Base-by-base conservation (phyloP, 805 yeast species). In the Saccharomycopsis sp. region DNA sequence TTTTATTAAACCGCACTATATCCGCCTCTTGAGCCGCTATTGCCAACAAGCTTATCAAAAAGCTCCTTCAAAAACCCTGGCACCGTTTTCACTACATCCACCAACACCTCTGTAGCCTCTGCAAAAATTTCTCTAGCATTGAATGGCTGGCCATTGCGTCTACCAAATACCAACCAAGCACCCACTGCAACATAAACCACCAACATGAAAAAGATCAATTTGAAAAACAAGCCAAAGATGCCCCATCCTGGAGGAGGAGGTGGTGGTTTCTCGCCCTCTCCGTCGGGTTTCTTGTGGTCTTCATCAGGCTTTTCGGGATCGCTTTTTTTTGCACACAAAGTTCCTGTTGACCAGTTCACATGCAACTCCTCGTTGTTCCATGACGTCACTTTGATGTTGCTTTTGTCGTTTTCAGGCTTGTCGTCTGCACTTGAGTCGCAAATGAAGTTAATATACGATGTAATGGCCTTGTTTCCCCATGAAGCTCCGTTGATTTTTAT, bases 141-240 rank as follows among this genome's bases (percentile, higher is more conserved):
- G 21, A 84, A 83, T 16, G 82, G 77, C 62, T 81, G 74, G 12
- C 79, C 80, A 51, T 91, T 89, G 63, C 87, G 83, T 64, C 87
- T 82, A 64, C 82, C 82, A 69, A 85, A 82, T 64, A 85, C 85
- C 63, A 85, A 76, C 89, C 91, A 87, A 1, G 91, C 88, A 37
- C 85, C 85, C 24, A 83, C 84, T 55, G 85, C 79, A 23, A 87
- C 79, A 70, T 89, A 91, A 48, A 83, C 82, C 51, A 90, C 84
- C 64, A 87, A 77, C 51, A 80, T 79, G 37, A 92, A 70, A 16
- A 89, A 88, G 63, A 85, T 71, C 60, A 91, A 72, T 64, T 91
- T 84, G 67, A 91, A 89, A 68, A 91, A 81, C 79, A 91, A 81
- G 55, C 96, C 94, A 85, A 92, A 83, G 7, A 59, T 84, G 9